These are phyloP conservation scores for Aspergillus uvarum DNA, from an alignment of 2,329 filamentous ascomycete species.

Conservation along the genomic window DNA sequence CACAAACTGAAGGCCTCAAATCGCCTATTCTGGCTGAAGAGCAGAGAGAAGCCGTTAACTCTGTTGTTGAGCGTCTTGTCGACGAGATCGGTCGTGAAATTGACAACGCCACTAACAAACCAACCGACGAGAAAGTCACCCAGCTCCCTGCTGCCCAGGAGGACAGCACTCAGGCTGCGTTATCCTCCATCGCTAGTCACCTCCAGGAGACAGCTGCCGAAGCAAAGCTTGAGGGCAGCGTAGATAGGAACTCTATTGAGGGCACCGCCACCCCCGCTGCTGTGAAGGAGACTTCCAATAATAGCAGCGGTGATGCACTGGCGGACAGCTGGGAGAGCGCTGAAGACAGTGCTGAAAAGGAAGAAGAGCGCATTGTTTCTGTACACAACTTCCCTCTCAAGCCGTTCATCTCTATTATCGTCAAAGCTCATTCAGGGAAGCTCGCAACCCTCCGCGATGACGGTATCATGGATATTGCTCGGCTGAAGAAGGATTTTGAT, in stretches of 20 bases:
- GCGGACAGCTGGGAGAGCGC: constrained; percentile 93
- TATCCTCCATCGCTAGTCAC: constrained; percentile 33
- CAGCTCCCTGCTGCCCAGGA: constrained; percentile 32
- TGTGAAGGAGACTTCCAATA: constrained; percentile 55
- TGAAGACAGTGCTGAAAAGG: constrained; percentile 67
- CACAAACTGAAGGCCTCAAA: constrained; percentile 17
- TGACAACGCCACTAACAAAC: constrained; percentile 63
- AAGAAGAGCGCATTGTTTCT: constrained; percentile 64
- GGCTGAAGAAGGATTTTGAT: constrained; percentile 96
- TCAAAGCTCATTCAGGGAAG: constrained; percentile 50
- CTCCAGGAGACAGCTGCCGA: constrained; percentile 44
- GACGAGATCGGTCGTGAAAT: constrained; percentile 60
- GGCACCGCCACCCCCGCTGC: constrained; percentile 34
- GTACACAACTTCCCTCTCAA: constrained; percentile 97
- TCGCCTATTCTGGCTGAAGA: constrained; percentile 32
- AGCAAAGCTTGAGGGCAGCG: constrained; percentile 51
- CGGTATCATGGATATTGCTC: constrained; percentile 85
- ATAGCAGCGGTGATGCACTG: constrained; percentile 57
- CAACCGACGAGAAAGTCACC: constrained; percentile 53
- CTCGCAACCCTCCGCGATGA: constrained; percentile 70
- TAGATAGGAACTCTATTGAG: constrained; percentile 55
- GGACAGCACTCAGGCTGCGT: constrained; percentile 37
- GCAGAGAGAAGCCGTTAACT: constrained; percentile 66
- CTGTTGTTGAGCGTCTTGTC: constrained; percentile 67
- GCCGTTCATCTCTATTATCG: constrained; percentile 86